Conservation (phyloP, 305 asterid genomes). For the Solanum hybrid region DNA sequence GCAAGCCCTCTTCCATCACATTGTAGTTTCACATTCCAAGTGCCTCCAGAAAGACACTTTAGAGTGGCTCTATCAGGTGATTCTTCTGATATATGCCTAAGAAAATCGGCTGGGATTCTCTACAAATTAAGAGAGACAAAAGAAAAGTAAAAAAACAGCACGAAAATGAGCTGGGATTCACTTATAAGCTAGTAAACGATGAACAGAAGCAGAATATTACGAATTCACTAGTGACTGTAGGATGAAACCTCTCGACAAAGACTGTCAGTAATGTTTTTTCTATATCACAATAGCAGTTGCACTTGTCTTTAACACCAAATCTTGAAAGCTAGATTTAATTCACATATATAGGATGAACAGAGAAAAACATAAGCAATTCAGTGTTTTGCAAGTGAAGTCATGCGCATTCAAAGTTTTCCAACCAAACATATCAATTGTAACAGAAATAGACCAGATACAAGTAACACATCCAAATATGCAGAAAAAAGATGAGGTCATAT, state of each 20-base stretch:
- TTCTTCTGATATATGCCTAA: background rate
- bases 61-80: background rate
- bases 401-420: too few species aligned
- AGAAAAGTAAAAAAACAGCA: background rate
- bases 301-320: background rate
- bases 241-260: background rate
- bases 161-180: background rate
- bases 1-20: background rate
- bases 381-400: background rate
- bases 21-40: background rate
- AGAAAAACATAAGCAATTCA: background rate
- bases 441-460: background rate
- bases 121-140: background rate
- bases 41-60: background rate
- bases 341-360: background rate
- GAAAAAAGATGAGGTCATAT: background rate
- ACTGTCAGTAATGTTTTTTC: background rate
- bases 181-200: background rate
- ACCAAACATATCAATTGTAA: too few species aligned
- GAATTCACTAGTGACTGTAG: background rate
- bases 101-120: constrained; percentile 1
- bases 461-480: background rate
- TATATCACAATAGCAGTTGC: background rate
- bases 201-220: background rate
- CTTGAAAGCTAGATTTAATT: background rate